phyloP scores from a whole-genome alignment of 2,329 filamentous ascomycete species.

The Graphilbum sp. region DNA sequence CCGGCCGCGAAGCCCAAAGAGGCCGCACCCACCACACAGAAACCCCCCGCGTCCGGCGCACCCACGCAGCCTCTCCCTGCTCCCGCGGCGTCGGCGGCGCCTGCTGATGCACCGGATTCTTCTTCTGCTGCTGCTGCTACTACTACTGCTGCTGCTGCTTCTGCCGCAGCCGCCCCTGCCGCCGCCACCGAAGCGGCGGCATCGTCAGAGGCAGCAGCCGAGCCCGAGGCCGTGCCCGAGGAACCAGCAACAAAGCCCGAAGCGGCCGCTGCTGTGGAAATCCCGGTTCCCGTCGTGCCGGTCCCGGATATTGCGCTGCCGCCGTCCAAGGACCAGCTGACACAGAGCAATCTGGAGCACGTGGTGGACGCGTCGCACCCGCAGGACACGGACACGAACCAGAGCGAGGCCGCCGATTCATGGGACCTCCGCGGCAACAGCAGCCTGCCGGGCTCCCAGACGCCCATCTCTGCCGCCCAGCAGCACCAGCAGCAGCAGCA shows the following conservation, averaged over 20 bases:
- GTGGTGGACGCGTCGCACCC: constrained; percentile 68
- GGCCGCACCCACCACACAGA: constrained; percentile 15
- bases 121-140: no score
- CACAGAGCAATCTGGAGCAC: constrained; percentile 82
- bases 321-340: constrained; percentile 68
- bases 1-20: constrained; percentile 8
- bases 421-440: constrained; percentile 49
- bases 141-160: no score
- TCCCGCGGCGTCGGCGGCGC: background rate
- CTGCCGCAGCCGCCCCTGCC: no score
- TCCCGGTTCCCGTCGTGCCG: constrained; percentile 13
- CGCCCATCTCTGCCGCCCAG: constrained; percentile 47
- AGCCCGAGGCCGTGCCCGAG: background rate
- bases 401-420: constrained; percentile 78
- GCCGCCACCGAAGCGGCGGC: no score
- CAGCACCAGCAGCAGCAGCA: constrained; percentile 48
- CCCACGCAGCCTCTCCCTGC: background rate
- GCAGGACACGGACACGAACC: constrained; percentile 63
- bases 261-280: constrained; percentile 8
- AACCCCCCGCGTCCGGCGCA: constrained; percentile 15
- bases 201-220: background rate
- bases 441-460: constrained; percentile 43
- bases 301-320: constrained; percentile 17
- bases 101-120: background rate
- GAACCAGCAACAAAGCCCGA: constrained; percentile 3